Base-by-base conservation (phyloP, 441 rosid genomes). In the Bocquillonia castaneifolia region DNA sequence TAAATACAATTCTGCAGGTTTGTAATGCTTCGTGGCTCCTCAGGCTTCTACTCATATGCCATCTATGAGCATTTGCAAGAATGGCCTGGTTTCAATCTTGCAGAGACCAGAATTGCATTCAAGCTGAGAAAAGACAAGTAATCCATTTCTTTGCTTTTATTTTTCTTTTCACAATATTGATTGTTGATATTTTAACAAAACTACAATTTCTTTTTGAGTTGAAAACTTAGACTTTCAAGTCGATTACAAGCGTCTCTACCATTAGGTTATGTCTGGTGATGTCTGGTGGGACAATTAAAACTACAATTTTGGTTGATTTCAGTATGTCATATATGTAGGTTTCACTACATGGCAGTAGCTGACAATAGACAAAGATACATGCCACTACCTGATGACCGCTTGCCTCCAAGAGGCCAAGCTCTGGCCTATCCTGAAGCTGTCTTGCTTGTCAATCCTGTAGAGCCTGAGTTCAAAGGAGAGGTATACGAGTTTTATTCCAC, bases 71-170 rank as follows among this genome's bases (percentile, higher is more conserved):
- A 88, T 80, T 67, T 77, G 60, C 76, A 79, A 31, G 88, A 88
- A 65, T 92, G 94, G 91, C 90, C 97, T 3, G 85, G 80, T 57
- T 88, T 92, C 79, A 81, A 79, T 76, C 78, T 92, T 40, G 91
- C 83, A 14, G 90, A 92, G 66, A 85, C 92, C 63, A 84, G 96
- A 73, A 81, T 90, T 4, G 87, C 86, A 15, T 89, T 85, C 84
- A 89, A 82, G 82, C 92, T 89, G 32, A 74, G 91, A 72, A 84
- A 92, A 72, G 94, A 92, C 84, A 92, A 80, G 97, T 88, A 76
- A 70, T 40, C 3, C 12, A 23, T 10, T 22, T 20, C 1, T 22
- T 36, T 37, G 14, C 14, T 18, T 5, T 4, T 17, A 7, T 39
- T 39, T 8, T 47, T 29, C 0, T 10, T 47, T 28, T 13, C 32